Evolutionary conservation across 306 rosid species (phyloP).

Genomic region (Medicago arabica): DNA sequence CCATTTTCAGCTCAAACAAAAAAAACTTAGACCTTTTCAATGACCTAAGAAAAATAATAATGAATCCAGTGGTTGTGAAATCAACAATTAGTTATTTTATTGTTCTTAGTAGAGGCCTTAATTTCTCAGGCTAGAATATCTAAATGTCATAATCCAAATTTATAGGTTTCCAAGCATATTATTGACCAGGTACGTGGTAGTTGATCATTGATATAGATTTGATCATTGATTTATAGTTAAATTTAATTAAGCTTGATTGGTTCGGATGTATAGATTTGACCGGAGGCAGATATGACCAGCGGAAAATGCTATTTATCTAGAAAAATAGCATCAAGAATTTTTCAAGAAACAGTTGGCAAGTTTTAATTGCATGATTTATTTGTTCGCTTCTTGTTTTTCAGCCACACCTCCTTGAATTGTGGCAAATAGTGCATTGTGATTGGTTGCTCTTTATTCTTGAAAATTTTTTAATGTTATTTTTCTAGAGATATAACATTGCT

Average conservation of each 20-base stretch:
- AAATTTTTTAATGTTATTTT: no score
- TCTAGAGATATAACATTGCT: no score
- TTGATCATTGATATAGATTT: constrained; percentile 27
- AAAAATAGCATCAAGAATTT: no score
- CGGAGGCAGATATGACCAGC: constrained; percentile 23
- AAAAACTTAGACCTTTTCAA: constrained; percentile 31
- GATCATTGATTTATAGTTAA: not conserved
- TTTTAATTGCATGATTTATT: no score
- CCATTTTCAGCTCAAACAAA: constrained; percentile 23
- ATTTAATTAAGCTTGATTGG: constrained; percentile 14
- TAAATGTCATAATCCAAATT: constrained; percentile 33
- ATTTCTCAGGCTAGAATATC: constrained; percentile 22
- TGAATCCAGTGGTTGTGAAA: constrained; percentile 32
- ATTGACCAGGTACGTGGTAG: constrained; percentile 36
- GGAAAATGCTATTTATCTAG: no score
- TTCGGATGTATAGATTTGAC: constrained; percentile 46
- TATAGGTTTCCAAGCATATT: constrained; percentile 29
- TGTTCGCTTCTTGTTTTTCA: no score
- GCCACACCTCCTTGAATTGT: no score
- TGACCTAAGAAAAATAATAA: constrained; percentile 17
- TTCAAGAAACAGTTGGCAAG: no score
- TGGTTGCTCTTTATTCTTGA: no score
- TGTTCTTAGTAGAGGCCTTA: not conserved
- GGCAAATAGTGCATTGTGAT: no score
- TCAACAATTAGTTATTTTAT: constrained; percentile 18